These are phyloP conservation scores for Curvularia verruculosa DNA, from an alignment of 2,329 filamentous ascomycete species.

Conservation along the genomic window DNA sequence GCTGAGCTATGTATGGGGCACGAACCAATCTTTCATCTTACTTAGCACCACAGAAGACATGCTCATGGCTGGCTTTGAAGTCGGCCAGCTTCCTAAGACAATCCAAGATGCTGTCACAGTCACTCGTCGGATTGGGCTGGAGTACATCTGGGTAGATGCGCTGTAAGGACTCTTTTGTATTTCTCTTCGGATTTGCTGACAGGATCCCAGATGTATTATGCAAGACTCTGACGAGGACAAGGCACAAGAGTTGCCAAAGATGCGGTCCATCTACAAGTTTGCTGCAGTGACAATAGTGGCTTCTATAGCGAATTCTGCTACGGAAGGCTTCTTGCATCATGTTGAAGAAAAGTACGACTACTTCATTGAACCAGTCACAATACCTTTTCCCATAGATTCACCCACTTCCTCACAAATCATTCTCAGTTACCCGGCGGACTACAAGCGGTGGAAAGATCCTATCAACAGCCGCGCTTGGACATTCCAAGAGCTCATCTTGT, in stretches of 20 bases:
- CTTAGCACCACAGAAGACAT: background rate
- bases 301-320: slow-evolving; percentile 9
- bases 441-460: slow-evolving; percentile 15
- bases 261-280: slow-evolving; percentile 15
- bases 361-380: slow-evolving; percentile 11
- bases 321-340: slow-evolving; percentile 15
- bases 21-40: slow-evolving; percentile 9
- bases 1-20: slow-evolving; percentile 16
- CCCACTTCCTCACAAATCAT: background rate
- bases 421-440: slow-evolving; percentile 11
- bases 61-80: slow-evolving; percentile 1
- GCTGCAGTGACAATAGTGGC: slow-evolving; percentile 16
- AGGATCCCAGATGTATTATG: slow-evolving; percentile 12
- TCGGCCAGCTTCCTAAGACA: slow-evolving; percentile 12
- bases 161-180: slow-evolving; percentile 3
- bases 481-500: slow-evolving; percentile 18
- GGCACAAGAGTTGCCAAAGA: slow-evolving; percentile 14
- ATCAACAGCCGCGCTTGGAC: slow-evolving; percentile 20
- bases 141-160: slow-evolving; percentile 22
- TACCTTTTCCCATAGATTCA: background rate
- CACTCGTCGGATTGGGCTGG: slow-evolving; percentile 10
- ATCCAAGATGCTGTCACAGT: slow-evolving; percentile 18
- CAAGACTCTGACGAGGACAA: slow-evolving; percentile 15
- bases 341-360: slow-evolving; percentile 3
- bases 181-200: background rate